A percentile compares a stretch with the other conserved stretches of the same genome.
Evolutionary conservation across 352 stramenopile species (phyloP).

Genomic region (Phytopythium montanum): DNA sequence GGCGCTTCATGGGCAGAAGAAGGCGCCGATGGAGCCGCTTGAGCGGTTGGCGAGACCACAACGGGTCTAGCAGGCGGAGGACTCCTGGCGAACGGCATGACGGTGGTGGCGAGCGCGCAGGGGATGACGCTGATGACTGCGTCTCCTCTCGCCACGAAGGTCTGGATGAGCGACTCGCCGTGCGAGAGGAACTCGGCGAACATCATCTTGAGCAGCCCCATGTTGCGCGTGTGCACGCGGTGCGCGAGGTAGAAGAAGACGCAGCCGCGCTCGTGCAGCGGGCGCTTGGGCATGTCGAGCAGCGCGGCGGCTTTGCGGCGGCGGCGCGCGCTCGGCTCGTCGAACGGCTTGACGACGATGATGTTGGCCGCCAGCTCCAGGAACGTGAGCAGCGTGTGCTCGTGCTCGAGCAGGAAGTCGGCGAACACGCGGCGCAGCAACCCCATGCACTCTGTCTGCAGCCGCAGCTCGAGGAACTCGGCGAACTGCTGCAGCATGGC

Average conservation of each 20-base stretch:
- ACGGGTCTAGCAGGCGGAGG: constrained; percentile 12
- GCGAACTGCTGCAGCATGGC: constrained; percentile 50
- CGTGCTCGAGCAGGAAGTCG: constrained; percentile 49
- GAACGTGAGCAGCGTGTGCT: constrained; percentile 38
- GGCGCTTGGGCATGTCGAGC: constrained; percentile 25
- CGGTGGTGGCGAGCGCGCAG: constrained; percentile 13
- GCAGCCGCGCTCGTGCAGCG: constrained; percentile 14
- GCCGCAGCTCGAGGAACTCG: constrained; percentile 43
- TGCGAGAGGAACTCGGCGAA: constrained; percentile 32
- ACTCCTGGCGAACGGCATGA: neutral
- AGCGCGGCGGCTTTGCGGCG: constrained; percentile 16
- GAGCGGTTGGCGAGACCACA: too few species aligned
- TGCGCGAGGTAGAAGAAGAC: constrained; percentile 36
- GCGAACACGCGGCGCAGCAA: constrained; percentile 52
- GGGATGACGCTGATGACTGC: constrained; percentile 39
- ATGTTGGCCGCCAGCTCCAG: constrained; percentile 28
- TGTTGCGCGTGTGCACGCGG: constrained; percentile 36
- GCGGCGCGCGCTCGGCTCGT: constrained; percentile 5
- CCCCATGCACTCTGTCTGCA: constrained; percentile 39
- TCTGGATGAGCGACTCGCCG: constrained; percentile 17
- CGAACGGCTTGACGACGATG: constrained; percentile 38
- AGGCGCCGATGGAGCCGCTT: too few species aligned
- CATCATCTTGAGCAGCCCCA: constrained; percentile 32
- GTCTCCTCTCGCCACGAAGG: constrained; percentile 22
- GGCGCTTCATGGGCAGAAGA: neutral